Evolutionary conservation across 192 early-diverging fungal species (phyloP).

Genomic region (Coemansia sp.): DNA sequence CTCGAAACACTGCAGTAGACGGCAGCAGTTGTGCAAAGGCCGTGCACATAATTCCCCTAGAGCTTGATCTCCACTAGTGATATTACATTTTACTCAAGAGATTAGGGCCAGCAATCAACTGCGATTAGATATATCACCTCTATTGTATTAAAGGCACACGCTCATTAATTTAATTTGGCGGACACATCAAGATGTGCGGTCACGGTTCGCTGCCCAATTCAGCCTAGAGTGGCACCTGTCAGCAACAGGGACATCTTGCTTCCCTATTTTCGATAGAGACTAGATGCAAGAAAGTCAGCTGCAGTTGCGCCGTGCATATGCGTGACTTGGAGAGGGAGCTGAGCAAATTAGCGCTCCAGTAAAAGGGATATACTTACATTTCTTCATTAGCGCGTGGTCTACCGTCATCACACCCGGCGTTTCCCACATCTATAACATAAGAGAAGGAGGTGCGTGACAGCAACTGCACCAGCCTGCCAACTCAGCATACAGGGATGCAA

Average conservation of each 20-base stretch:
- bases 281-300: constrained; percentile 7
- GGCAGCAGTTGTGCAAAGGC: not conserved
- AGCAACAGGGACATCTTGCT: not conserved
- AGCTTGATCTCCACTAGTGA: not conserved
- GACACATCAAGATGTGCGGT: not conserved
- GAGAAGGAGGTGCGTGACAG: not conserved
- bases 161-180: constrained; percentile 7
- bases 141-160: constrained; percentile 1
- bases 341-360: constrained; percentile 11
- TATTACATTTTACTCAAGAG: not conserved
- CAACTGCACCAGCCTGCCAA: constrained; percentile 2
- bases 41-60: constrained; percentile 16
- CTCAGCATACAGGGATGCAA: constrained; percentile 1
- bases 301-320: not conserved
- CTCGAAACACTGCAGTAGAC: constrained; percentile 15
- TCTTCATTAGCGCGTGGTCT: constrained; percentile 10
- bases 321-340: not conserved
- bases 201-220: not conserved
- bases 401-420: not conserved
- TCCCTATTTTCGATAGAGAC: not conserved
- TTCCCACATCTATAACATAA: constrained; percentile 8
- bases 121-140: not conserved
- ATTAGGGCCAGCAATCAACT: not conserved
- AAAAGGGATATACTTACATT: not conserved
- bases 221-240: not conserved